Conservation (phyloP, 176 grass and related monocot species). For the Oryza australiensis region DNA sequence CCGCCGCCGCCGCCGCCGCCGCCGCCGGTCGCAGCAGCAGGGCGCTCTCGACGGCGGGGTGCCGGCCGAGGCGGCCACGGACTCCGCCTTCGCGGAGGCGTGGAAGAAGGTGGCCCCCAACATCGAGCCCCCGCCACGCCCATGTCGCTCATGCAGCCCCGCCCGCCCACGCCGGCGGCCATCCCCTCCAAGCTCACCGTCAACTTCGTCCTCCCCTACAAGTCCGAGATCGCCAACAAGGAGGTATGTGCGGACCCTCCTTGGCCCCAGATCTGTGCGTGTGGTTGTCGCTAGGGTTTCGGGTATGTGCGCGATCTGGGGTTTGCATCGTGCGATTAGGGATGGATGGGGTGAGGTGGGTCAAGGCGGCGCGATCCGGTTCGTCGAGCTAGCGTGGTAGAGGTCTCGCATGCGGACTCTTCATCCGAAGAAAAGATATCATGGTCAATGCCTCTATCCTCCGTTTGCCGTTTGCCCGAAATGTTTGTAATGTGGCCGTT, state of each 20-base stretch:
- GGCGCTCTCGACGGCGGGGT: slow-evolving; percentile 45
- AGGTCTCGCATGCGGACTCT: background rate
- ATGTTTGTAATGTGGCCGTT: background rate
- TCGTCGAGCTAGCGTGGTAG: background rate
- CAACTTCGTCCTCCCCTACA: slow-evolving; percentile 90
- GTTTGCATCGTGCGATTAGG: background rate
- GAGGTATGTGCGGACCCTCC: slow-evolving; percentile 50
- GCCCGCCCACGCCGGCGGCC: slow-evolving; percentile 62
- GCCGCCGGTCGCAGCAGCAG: slow-evolving; percentile 33
- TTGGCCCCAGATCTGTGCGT: slow-evolving; percentile 38
- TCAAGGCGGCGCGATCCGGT: background rate
- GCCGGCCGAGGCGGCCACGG: slow-evolving; percentile 51
- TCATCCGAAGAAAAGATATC: background rate
- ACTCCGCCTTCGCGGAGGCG: slow-evolving; percentile 65
- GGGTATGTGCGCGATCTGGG: slow-evolving; percentile 11
- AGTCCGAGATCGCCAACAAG: slow-evolving; percentile 91
- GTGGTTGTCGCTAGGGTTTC: slow-evolving; percentile 29
- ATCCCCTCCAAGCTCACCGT: slow-evolving; percentile 87
- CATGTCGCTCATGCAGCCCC: slow-evolving; percentile 66
- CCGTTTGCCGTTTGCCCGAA: background rate
- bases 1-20: slow-evolving; percentile 24
- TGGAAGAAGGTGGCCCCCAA: slow-evolving; percentile 79
- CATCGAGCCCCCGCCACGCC: slow-evolving; percentile 70
- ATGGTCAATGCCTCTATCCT: background rate
- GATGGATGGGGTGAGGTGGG: background rate